Base-by-base conservation (phyloP, 1,139 yeast species). In the Nakaseomyces uthaithaninus region DNA sequence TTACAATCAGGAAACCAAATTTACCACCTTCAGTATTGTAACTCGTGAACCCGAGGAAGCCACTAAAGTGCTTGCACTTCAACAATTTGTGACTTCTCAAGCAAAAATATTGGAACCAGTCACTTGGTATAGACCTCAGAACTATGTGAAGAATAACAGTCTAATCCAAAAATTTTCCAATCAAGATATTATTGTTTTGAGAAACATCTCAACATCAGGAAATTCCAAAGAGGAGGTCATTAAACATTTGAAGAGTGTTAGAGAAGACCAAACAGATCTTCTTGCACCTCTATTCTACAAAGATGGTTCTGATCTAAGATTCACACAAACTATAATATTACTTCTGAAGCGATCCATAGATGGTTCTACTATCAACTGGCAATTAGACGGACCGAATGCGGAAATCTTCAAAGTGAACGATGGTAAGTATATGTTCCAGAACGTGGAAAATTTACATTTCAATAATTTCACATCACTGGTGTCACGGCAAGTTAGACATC, bases 401-500 rank as follows among this genome's bases (percentile, higher is more conserved):
- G 25, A 31, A n/a, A 20, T 20, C 2, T 37, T 50, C 37, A 40
- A 40, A 33, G 60, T 59, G 3, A 58, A 55, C 37, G 51, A 45
- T 26, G 41, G 36, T 45, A 45, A 36, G 23, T 19, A 20, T n/a
- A 36, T 38, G 40, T 49, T 26, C 19, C 60, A 55, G 41, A 43
- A 37, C 16, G 42, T 53, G 18, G 37, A 46, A 7, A 45, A 47
- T 18, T 47, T 64, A 7, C 52, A 61, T 3, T 64, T 54, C 45
- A 57, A 61, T 42, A 52, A 57, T 12, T 41, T 64, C 3, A 45
- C 61, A 2, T 45, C 45, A 9, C 37, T 61, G 15, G 63, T 51
- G 3, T 27, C 38, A 14, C 45, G 43, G 3, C 42, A 41, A 4
- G 44, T 39, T 7, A 43, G 43, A 12, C 40, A 42, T 12, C 52